These are phyloP conservation scores for Trichothecium roseum DNA, from an alignment of 2,329 filamentous ascomycete genomes.

Conservation along the genomic window DNA sequence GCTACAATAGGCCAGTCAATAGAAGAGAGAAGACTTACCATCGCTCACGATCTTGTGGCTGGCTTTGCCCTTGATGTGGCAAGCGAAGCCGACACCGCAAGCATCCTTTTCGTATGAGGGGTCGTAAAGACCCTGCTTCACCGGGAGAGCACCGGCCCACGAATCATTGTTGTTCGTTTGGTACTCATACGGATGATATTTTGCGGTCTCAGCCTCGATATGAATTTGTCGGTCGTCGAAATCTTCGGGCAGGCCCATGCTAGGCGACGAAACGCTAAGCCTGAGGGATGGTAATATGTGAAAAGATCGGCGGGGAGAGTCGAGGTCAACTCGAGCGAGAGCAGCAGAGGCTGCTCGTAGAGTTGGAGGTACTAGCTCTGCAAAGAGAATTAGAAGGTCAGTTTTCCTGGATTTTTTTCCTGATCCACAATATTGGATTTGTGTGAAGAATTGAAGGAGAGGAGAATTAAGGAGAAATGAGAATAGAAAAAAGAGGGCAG, in stretches of 20 bases:
- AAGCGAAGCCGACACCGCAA: conserved; percentile 97
- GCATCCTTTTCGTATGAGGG: conserved; percentile 96
- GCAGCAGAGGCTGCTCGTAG: conserved; percentile 15
- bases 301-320: conserved; percentile 2
- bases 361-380: too few species aligned
- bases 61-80: conserved; percentile 92
- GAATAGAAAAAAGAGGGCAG: not conserved
- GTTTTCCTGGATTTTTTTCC: conserved; percentile 4
- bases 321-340: conserved; percentile 7
- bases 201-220: conserved; percentile 47
- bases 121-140: conserved; percentile 98
- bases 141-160: conserved; percentile 88
- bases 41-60: conserved; percentile 99
- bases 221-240: conserved; percentile 60
- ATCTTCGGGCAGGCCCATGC: conserved; percentile 56
- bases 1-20: too few species aligned
- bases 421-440: too few species aligned
- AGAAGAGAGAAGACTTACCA: conserved; percentile 49
- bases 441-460: too few species aligned
- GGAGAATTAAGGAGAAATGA: too few species aligned
- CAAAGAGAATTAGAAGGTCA: conserved; percentile 6
- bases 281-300: not conserved
- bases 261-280: conserved; percentile 40
- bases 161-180: conserved; percentile 75
- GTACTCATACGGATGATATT: conserved; percentile 70